Base-by-base conservation (phyloP, 495 filamentous ascomycete species). In the Alectoria sarmentosa region DNA sequence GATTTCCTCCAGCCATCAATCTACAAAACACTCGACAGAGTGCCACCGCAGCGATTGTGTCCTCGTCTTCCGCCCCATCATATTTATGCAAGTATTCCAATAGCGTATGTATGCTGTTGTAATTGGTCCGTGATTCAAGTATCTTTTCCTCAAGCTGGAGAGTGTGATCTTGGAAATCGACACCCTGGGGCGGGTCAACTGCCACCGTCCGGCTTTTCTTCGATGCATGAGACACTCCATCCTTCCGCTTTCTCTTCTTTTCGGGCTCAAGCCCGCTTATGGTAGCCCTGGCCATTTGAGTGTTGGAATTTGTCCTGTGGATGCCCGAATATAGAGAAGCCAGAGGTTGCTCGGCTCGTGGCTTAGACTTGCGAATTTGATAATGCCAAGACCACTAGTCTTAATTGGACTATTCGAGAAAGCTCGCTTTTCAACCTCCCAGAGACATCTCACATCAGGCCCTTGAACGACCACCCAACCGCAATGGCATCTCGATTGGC, bases 401-500 rank as follows among this genome's bases (percentile, higher is more conserved):
- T n/a, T n/a, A n/a, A n/a, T n/a, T n/a, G n/a, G n/a, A 10, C 54
- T 32, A 1, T 39, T 34, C 10, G 1, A 56, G 52, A 67, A 55
- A 58, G 61, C 54, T 32, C n/a, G 21, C 3, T 21, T 61, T 61
- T 15, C 26, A n/a, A 5, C 36, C 5, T 55, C 19, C 39, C 5
- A 58, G 30, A 58, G 52, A 38, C 23, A 52, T 28, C 52, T 64
- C 62, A 49, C 54, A 5, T 64, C 38, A 39, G 28, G 52, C 30
- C n/a, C 15, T 21, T 65, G 8, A 17, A n/a, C 34, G 19, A 60
- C 30, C 41, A 54, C 19, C 46, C 46, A 66, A 37, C 38, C 36
- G 87, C 83, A 88, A 96, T 97, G 92, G 91, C 91, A 83, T 94
- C 91, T 76, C 90, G 91, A 82, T 81, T 97, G 78, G 90, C 88